Percentiles rank a stretch among this genome's conserved stretches.
phyloP scores from a whole-genome alignment of 768 basidiomycete genomes.

The Mycena kentingensis region DNA sequence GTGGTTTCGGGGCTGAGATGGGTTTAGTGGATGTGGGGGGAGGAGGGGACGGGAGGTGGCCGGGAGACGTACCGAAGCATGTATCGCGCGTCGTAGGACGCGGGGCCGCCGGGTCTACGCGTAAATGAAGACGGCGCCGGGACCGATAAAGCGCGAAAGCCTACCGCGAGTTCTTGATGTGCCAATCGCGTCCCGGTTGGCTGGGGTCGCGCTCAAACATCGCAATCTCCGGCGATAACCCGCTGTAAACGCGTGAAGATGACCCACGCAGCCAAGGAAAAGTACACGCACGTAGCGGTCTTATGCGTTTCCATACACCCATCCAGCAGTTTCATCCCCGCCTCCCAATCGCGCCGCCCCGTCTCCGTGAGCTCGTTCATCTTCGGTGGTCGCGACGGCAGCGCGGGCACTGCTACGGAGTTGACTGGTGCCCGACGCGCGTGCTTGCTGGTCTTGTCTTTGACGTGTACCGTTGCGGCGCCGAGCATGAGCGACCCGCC shows the following conservation, averaged over 20 bases:
- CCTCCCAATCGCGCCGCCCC: slow-evolving; percentile 63
- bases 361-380: slow-evolving; percentile 44
- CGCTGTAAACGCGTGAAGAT: slow-evolving; percentile 37
- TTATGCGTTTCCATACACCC: slow-evolving; percentile 73
- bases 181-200: slow-evolving; percentile 56
- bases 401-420: background rate
- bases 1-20: slow-evolving; percentile 80
- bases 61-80: too few relatives aligned
- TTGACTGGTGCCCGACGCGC: too few relatives aligned
- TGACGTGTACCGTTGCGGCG: slow-evolving; percentile 72
- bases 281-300: slow-evolving; percentile 54
- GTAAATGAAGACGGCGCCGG: too few relatives aligned
- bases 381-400: slow-evolving; percentile 56
- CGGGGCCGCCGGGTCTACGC: slow-evolving; percentile 23
- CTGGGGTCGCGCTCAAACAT: slow-evolving; percentile 53
- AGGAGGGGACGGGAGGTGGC: too few relatives aligned
- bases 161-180: slow-evolving; percentile 61
- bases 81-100: slow-evolving; percentile 25
- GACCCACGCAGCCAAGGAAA: background rate
- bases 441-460: slow-evolving; percentile 64
- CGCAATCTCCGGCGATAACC: slow-evolving; percentile 69
- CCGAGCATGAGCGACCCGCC: too few relatives aligned
- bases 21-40: too few relatives aligned
- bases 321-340: slow-evolving; percentile 64
- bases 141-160: slow-evolving; percentile 2